A percentile compares a stretch with the other conserved stretches of the same genome.
These are phyloP conservation scores for Houttuynia cordata DNA, from an alignment of 164 flowering plant species.

Conservation along the genomic window DNA sequence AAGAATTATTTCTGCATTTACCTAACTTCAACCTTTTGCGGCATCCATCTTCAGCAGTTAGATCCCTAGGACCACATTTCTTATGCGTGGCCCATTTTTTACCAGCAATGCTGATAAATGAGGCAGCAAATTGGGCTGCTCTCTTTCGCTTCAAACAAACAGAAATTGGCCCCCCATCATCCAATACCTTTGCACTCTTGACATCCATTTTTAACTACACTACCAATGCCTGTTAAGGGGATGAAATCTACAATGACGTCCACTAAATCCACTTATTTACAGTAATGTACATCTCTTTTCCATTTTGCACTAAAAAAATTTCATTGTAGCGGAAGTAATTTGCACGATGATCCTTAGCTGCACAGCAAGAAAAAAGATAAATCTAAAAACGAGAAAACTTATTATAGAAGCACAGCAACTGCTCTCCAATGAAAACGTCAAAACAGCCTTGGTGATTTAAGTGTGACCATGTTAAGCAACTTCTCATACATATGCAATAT, in stretches of 20 bases:
- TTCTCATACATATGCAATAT: too few relatives aligned
- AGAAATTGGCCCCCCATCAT: constrained; percentile 25
- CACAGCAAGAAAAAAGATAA: background rate
- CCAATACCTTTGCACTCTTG: constrained; percentile 72
- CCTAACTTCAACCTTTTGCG: constrained; percentile 39
- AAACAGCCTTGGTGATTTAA: background rate
- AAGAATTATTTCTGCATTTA: constrained; percentile 17
- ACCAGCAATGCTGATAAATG: constrained; percentile 21
- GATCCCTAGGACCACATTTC: background rate
- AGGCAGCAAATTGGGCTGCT: constrained; percentile 22
- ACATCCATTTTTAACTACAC: constrained; percentile 51
- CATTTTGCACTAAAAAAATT: background rate
- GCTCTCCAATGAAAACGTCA: background rate
- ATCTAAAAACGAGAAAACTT: background rate
- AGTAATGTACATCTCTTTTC: background rate
- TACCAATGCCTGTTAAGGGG: constrained; percentile 4
- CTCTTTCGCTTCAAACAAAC: constrained; percentile 52
- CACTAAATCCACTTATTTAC: constrained; percentile 4
- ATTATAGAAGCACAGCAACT: background rate
- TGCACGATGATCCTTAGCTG: background rate
- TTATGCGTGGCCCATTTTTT: background rate
- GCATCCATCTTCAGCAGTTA: constrained; percentile 14
- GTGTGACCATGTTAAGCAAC: too few relatives aligned
- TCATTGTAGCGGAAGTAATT: background rate
- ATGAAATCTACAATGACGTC: background rate